Conservation (phyloP, 352 stramenopile species). For the Thraustochytrium sp. region DNA sequence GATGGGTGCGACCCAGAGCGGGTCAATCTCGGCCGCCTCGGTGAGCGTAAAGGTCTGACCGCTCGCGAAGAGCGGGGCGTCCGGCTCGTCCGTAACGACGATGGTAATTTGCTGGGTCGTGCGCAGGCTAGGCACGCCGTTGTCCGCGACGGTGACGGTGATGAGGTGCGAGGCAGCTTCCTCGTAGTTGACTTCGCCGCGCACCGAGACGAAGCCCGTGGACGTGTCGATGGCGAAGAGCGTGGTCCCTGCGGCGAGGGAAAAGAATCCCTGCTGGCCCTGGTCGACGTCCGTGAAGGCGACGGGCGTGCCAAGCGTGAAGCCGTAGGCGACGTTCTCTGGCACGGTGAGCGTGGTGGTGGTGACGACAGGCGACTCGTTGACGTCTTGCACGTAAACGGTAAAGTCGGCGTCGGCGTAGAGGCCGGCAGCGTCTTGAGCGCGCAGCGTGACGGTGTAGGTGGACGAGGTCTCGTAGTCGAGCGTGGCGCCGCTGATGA, state of each 20-base stretch:
- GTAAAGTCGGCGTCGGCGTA: neutral
- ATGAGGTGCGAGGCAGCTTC: neutral
- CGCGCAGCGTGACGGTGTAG: neutral
- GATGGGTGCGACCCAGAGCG: neutral
- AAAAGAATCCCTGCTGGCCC: neutral
- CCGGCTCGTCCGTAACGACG: slow-evolving; percentile 19
- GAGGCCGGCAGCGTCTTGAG: neutral
- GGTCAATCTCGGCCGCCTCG: neutral
- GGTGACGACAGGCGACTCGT: slow-evolving; percentile 12
- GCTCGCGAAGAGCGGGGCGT: neutral
- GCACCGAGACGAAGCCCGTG: neutral
- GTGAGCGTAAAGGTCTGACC: neutral
- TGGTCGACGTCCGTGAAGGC: neutral
- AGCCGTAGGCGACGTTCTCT: neutral
- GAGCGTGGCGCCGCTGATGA: neutral
- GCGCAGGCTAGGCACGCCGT: neutral
- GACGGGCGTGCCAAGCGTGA: neutral
- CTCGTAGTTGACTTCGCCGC: slow-evolving; percentile 10
- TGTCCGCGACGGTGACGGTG: neutral
- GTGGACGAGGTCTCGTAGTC: neutral
- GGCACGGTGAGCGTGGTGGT: neutral
- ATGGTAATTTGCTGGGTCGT: neutral
- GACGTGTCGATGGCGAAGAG: neutral
- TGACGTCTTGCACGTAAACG: slow-evolving; percentile 28
- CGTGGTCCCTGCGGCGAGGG: neutral